Conservation (phyloP, 1,139 yeast genomes). For the Zygosaccharomyces sapae region DNA sequence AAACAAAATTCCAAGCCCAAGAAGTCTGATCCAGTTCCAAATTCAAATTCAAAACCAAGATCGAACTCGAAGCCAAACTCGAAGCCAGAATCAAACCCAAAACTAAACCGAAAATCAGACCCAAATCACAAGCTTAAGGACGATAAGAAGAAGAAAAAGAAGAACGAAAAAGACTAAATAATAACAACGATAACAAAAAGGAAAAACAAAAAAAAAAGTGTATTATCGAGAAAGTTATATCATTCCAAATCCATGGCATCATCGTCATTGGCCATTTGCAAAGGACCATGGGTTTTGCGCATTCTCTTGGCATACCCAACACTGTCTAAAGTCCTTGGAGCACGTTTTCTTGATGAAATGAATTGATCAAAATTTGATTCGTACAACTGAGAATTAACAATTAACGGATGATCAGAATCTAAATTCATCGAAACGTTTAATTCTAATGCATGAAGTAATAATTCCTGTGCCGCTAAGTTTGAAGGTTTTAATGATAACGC, state of each 20-base stretch:
- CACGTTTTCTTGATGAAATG: conserved; percentile 22
- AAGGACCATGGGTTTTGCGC: conserved; percentile 10
- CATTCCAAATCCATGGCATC: conserved; percentile 21
- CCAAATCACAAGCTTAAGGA: background rate
- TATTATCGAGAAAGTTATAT: background rate
- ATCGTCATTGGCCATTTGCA: conserved; percentile 10
- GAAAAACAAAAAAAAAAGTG: background rate
- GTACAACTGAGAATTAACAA: conserved; percentile 27
- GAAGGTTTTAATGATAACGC: conserved; percentile 76
- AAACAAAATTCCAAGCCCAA: background rate
- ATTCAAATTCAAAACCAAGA: background rate
- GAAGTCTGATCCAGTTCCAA: background rate
- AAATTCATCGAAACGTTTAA: conserved; percentile 43
- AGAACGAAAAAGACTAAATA: background rate
- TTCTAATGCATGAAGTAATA: conserved; percentile 75
- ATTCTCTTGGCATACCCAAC: conserved; percentile 13
- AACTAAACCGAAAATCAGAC: background rate
- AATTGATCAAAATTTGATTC: conserved; percentile 15
- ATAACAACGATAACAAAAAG: background rate
- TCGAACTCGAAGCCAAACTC: background rate
- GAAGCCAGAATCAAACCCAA: background rate
- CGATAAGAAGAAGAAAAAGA: background rate
- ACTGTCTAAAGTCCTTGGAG: conserved; percentile 14
- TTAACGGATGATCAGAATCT: conserved; percentile 35
- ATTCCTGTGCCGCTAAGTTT: conserved; percentile 80